phyloP scores from a whole-genome alignment of 805 yeast species.

The Hanseniaspora lindneri region DNA sequence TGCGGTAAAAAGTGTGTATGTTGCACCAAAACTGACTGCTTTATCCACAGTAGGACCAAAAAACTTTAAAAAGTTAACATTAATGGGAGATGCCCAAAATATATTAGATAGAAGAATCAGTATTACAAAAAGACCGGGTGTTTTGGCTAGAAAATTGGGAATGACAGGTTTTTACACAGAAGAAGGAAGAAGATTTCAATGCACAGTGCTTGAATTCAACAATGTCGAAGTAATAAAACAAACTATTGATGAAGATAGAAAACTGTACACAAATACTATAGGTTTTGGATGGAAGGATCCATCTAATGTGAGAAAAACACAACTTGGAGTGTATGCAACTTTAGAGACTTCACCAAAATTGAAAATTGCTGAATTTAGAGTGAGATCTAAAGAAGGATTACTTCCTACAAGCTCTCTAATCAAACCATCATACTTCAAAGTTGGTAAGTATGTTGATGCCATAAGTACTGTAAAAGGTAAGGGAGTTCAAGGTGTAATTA shows the following conservation, averaged over 20 bases:
- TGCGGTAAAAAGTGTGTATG: not conserved
- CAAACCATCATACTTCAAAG: slow-evolving; percentile 69
- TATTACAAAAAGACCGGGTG: slow-evolving; percentile 69
- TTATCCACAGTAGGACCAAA: slow-evolving; percentile 5
- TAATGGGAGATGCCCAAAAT: not conserved
- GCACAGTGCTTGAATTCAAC: slow-evolving; percentile 79
- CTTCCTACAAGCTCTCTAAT: slow-evolving; percentile 68
- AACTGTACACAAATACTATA: slow-evolving; percentile 74
- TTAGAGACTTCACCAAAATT: slow-evolving; percentile 80
- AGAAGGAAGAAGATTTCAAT: slow-evolving; percentile 59
- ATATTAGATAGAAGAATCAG: slow-evolving; percentile 48
- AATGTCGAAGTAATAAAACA: slow-evolving; percentile 73
- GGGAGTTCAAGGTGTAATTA: slow-evolving; percentile 97
- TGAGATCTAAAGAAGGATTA: slow-evolving; percentile 52
- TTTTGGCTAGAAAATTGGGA: slow-evolving; percentile 73
- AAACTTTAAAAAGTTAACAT: slow-evolving; percentile 7
- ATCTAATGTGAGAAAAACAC: slow-evolving; percentile 49
- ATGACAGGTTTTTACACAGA: slow-evolving; percentile 76
- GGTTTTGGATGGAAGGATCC: slow-evolving; percentile 66
- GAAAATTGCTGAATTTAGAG: slow-evolving; percentile 64
- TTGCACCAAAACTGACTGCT: slow-evolving; percentile 5
- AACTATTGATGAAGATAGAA: slow-evolving; percentile 60
- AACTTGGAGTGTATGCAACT: slow-evolving; percentile 64
- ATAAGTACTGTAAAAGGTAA: slow-evolving; percentile 78
- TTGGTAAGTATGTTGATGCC: slow-evolving; percentile 76